Conservation (phyloP, 192 early-diverging fungal species). For the Coemansia asiatica region DNA sequence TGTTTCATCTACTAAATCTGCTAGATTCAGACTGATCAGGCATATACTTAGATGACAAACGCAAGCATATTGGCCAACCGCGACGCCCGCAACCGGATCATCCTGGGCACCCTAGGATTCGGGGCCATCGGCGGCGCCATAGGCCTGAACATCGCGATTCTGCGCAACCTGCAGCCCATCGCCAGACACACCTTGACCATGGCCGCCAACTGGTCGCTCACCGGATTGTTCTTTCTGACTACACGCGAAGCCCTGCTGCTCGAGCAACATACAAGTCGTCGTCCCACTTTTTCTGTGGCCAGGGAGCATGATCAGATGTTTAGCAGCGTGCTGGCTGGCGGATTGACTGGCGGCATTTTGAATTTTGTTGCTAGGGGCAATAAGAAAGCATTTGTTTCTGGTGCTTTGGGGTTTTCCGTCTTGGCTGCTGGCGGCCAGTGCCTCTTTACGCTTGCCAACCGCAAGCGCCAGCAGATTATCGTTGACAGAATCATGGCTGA, state of each 20-base stretch:
- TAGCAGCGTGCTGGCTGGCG: slow-evolving; percentile 63
- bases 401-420: slow-evolving; percentile 58
- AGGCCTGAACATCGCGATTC: slow-evolving; percentile 45
- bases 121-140: slow-evolving; percentile 26
- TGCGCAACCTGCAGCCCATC: slow-evolving; percentile 49
- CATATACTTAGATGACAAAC: not conserved
- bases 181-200: slow-evolving; percentile 32
- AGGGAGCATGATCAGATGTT: slow-evolving; percentile 56
- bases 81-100: slow-evolving; percentile 29
- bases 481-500: slow-evolving; percentile 20
- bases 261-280: slow-evolving; percentile 48
- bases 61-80: slow-evolving; percentile 5
- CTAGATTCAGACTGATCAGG: too few relatives aligned
- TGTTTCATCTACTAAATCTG: too few relatives aligned
- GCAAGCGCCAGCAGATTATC: slow-evolving; percentile 59
- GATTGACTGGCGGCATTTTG: slow-evolving; percentile 60
- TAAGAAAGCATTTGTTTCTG: slow-evolving; percentile 55
- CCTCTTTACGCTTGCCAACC: slow-evolving; percentile 42
- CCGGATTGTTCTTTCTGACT: slow-evolving; percentile 38
- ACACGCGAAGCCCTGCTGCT: slow-evolving; percentile 62
- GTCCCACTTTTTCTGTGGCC: not conserved
- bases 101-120: slow-evolving; percentile 32
- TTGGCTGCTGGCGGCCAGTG: slow-evolving; percentile 58
- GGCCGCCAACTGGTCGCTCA: slow-evolving; percentile 47
- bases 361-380: slow-evolving; percentile 58